Evolutionary conservation across 345 rosid species (phyloP).

Genomic region (Hypericum androsaemum): DNA sequence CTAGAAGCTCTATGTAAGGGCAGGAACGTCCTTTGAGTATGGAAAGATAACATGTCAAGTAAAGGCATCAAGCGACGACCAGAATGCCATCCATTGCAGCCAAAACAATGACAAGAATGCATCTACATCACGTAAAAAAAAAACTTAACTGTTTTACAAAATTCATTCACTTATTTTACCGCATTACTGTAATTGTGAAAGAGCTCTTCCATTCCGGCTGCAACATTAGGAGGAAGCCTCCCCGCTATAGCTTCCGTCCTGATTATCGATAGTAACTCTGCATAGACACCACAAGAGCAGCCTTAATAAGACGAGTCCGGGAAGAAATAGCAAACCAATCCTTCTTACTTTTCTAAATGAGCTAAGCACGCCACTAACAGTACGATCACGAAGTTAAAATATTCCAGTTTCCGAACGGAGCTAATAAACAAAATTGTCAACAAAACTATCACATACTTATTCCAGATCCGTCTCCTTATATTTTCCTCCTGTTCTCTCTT

Average conservation of each 20-base stretch:
- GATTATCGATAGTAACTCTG: constrained; percentile 76
- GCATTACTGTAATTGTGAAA: constrained; percentile 85
- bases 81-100: too few relatives aligned
- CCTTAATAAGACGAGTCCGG: constrained; percentile 6
- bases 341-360: neutral
- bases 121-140: too few relatives aligned
- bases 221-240: constrained; percentile 63
- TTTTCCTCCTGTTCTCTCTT: too few relatives aligned
- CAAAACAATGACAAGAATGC: too few relatives aligned
- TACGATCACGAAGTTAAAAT: neutral
- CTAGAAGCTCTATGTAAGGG: too few relatives aligned
- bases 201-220: constrained; percentile 72
- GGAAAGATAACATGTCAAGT: too few relatives aligned
- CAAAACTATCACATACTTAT: too few relatives aligned
- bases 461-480: too few relatives aligned
- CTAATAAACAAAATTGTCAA: too few relatives aligned
- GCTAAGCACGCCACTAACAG: neutral
- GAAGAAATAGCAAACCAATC: constrained; percentile 2
- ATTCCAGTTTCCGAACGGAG: neutral
- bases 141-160: too few relatives aligned
- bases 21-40: too few relatives aligned
- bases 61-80: too few relatives aligned
- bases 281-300: constrained; percentile 11
- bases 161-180: constrained; percentile 33
- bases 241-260: constrained; percentile 63